Percentiles rank a stretch among this genome's conserved stretches.
These are phyloP conservation scores for Fraxinus velutina DNA, from an alignment of 305 asterid genomes.

Conservation along the genomic window DNA sequence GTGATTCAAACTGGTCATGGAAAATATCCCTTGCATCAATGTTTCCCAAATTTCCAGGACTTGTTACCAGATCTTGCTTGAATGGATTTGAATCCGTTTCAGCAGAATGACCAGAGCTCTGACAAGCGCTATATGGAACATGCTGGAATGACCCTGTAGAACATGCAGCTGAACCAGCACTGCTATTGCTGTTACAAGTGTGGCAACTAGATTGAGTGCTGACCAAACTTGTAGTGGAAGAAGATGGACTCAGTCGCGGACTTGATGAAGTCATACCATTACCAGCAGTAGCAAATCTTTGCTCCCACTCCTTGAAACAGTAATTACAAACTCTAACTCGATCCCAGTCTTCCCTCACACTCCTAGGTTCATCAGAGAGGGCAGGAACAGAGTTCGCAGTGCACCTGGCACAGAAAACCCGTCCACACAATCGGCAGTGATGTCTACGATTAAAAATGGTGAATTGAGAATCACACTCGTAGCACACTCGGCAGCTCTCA, in stretches of 20 bases:
- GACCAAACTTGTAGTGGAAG: slow-evolving; percentile 66
- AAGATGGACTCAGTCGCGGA: slow-evolving; percentile 55
- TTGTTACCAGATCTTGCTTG: slow-evolving; percentile 35
- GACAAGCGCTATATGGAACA: slow-evolving; percentile 46
- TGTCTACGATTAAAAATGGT: slow-evolving; percentile 73
- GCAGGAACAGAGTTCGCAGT: slow-evolving; percentile 57
- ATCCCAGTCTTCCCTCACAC: slow-evolving; percentile 54
- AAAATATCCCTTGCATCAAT: slow-evolving; percentile 40
- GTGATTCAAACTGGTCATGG: slow-evolving; percentile 41
- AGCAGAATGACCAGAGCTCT: slow-evolving; percentile 35
- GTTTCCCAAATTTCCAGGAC: slow-evolving; percentile 37
- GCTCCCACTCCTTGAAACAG: slow-evolving; percentile 77
- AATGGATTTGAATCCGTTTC: slow-evolving; percentile 42
- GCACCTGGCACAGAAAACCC: slow-evolving; percentile 79
- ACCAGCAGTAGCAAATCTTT: slow-evolving; percentile 41
- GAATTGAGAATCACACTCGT: slow-evolving; percentile 74
- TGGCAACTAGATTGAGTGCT: slow-evolving; percentile 64
- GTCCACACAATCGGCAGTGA: slow-evolving; percentile 77
- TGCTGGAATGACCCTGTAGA: slow-evolving; percentile 64
- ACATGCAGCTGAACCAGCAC: slow-evolving; percentile 60
- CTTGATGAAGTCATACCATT: slow-evolving; percentile 39
- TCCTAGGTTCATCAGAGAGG: slow-evolving; percentile 47
- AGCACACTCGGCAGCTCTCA: slow-evolving; percentile 81
- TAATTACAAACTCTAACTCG: slow-evolving; percentile 67
- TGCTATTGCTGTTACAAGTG: slow-evolving; percentile 62